Percentiles rank a stretch among this genome's conserved stretches.
Conservation (phyloP, 2,329 filamentous ascomycete species). For the Hypoxylon sp. region DNA sequence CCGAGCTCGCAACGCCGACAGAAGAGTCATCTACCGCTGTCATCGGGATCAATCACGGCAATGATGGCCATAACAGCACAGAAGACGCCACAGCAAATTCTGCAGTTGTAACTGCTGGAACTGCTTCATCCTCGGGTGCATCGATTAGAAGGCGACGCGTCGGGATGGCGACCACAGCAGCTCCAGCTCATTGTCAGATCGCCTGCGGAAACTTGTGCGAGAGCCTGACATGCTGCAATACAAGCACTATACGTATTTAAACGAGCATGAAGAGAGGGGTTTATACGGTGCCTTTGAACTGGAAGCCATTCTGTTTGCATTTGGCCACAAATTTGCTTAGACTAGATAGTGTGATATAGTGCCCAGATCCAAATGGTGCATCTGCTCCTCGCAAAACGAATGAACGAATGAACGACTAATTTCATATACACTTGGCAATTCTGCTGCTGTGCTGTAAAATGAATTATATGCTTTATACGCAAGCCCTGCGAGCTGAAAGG, state of each 20-base stretch:
- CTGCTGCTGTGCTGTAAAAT: background rate
- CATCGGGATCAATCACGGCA: conserved; percentile 5
- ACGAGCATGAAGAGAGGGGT: background rate
- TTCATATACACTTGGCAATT: background rate
- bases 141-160: conserved; percentile 53
- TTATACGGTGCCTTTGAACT: background rate
- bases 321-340: background rate
- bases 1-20: conserved; percentile 61
- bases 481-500: background rate
- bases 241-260: conserved; percentile 45
- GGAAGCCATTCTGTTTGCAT: background rate
- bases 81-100: conserved; percentile 16
- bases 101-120: conserved; percentile 3
- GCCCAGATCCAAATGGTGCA: background rate
- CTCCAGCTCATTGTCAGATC: conserved; percentile 49
- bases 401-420: conserved; percentile 5
- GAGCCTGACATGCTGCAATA: conserved; percentile 52
- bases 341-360: background rate
- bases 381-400: background rate
- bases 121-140: conserved; percentile 35
- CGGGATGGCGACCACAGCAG: conserved; percentile 28
- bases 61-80: conserved; percentile 10
- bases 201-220: conserved; percentile 53
- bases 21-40: conserved; percentile 2
- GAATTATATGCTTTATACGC: background rate